Evolutionary conservation across 345 rosid species (phyloP), one percentile per base, ranked within the genome.

Genomic region (Arabis alpina): DNA sequence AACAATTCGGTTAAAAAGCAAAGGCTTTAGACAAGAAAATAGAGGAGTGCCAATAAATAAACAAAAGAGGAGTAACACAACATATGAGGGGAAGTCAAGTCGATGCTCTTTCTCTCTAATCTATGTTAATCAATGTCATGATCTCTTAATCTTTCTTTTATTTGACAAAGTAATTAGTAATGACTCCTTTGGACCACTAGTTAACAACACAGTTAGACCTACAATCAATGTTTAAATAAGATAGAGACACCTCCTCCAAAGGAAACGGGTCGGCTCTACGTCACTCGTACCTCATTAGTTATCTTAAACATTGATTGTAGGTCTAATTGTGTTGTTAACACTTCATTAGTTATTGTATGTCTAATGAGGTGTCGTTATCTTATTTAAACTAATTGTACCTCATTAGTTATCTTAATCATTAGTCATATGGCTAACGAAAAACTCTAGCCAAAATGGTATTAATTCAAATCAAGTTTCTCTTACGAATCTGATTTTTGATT

Each of bases 141-240:
- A 57, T 55, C 14, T 55, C 23, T 19, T 30, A 41, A 44, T 53
- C 28, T 28, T 43, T 41, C 7, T 42, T 41, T 42, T 54, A 40
- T 42, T 13, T 16, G 19, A 16, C 54, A 66, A 66, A 66, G 48
- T 54, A 42, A 53, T 65, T 30, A 30, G 71, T 54, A 66, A 42
- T 54, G 71, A 42, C 9, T 54, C 37, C 30, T 44, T 68, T 68
- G 55, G 72, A 68, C 72, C 64, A 68, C 64, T 68, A 34, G 27
- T 30, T 28, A 34, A 5, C 37, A 54, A 28, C 53, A 66, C 30
- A 45, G 30, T 19, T 43, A 54, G 37, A 32, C 36, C 44, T 67
- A 54, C 71, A 52, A 51, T 52, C 40, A 39, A 19, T 66, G 30
- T 37, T 36, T 37, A 66, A 53, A 67, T n/a, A 54, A n/a, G 61